Evolutionary conservation across 176 grass and related monocot genomes (phyloP), one percentile per base, ranked within the genome.

Genomic region (Lolium rigidum): DNA sequence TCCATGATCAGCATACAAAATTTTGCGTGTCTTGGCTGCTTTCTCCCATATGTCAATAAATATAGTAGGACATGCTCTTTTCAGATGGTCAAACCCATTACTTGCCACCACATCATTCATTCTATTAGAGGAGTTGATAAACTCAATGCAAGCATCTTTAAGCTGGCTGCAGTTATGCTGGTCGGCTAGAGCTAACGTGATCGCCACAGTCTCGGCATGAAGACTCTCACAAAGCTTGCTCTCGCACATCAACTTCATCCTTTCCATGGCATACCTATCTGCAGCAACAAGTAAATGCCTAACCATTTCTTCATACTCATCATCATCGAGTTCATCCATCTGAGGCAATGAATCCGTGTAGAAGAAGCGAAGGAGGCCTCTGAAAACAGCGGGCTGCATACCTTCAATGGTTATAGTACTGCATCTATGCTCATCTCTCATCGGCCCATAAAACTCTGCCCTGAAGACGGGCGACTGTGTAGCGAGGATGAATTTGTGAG

Each of bases 191-290:
- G 66, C 66, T 10, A 69, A 10, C 3, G 66, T 69, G 16, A 35
- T 69, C 16, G 16, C 66, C 35, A 69, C 66, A 1, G 66, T 69
- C 8, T 41, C 66, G 8, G 66, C 66, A 18, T 18, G 6, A 39
- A 69, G 66, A 69, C 9, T 9, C 66, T 69, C 66, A 1, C 35
- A 69, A 18, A 69, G 66, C 15, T 39, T 68, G 31, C 65, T 68
- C 65, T 68, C 65, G 65, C 65, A 68, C 65, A 68, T 39, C 15
- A 68, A 17, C 17, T 68, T 68, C 65, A 68, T 68, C 65, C 65
- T 68, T 10, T 68, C 65, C 15, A 68, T n/a, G n/a, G n/a, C n/a
- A n/a, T n/a, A n/a, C n/a, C n/a, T n/a, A n/a, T n/a, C n/a, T n/a
- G n/a, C n/a, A 5, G 65, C 31, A 17, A 68, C 65, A 68, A 38